These are phyloP conservation scores for Microdochium paspali DNA, from an alignment of 2,329 filamentous ascomycete species.

Conservation along the genomic window DNA sequence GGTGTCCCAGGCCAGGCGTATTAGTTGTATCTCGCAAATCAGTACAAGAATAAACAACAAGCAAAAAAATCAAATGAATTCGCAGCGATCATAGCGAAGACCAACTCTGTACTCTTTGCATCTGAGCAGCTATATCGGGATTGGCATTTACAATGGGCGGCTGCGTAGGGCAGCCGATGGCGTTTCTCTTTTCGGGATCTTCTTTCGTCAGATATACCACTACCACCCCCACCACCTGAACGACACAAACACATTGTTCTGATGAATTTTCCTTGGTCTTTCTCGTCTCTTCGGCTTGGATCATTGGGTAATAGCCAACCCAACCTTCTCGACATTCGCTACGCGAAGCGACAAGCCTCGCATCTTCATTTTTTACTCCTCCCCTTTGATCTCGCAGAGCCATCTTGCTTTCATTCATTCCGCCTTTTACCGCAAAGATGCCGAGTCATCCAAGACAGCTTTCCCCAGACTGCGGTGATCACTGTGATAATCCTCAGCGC, in stretches of 20 bases:
- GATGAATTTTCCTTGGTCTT: background rate
- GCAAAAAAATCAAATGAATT: background rate
- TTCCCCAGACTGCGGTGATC: background rate
- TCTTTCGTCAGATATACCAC: background rate
- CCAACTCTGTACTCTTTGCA: background rate
- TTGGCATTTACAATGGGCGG: background rate
- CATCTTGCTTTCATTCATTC: background rate
- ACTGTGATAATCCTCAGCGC: no score
- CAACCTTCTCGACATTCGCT: background rate
- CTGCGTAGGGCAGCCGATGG: background rate
- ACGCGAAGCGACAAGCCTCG: background rate
- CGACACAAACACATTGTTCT: background rate
- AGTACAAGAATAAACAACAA: background rate
- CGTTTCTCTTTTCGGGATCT: background rate
- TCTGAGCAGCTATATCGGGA: background rate
- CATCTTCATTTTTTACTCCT: background rate
- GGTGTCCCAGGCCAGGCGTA: conserved; percentile 47
- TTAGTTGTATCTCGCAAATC: conserved; percentile 11
- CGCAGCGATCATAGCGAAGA: background rate
- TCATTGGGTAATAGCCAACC: background rate
- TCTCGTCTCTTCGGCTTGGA: background rate
- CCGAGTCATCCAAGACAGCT: background rate
- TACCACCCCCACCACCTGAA: background rate
- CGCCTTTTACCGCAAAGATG: background rate
- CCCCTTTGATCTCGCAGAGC: background rate